Evolutionary conservation across 371 early-diverging fungal species (phyloP).

Genomic region (Mucor piriformis): DNA sequence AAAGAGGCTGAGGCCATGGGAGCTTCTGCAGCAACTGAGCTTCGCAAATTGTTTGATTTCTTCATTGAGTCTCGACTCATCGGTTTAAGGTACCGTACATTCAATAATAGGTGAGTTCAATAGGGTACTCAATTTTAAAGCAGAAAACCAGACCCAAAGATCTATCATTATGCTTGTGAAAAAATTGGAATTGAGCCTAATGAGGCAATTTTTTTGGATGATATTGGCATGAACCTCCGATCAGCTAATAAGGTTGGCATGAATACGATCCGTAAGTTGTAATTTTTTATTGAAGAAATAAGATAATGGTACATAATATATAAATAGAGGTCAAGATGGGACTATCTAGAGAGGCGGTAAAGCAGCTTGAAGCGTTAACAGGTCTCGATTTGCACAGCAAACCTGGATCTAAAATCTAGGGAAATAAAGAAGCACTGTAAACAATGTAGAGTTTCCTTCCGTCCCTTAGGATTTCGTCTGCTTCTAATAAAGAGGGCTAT

Average conservation of each 20-base stretch:
- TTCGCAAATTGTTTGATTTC: conserved; percentile 46
- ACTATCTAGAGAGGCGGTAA: conserved; percentile 59
- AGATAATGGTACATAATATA: conserved; percentile 14
- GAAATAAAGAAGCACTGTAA: conserved; percentile 20
- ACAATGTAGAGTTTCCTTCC: conserved; percentile 27
- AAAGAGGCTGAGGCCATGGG: conserved; percentile 43
- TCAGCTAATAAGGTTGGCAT: conserved; percentile 68
- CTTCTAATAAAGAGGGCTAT: conserved; percentile 22
- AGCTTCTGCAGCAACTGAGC: conserved; percentile 31
- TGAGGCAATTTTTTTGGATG: conserved; percentile 74
- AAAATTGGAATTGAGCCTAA: conserved; percentile 59
- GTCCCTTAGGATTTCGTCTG: conserved; percentile 25
- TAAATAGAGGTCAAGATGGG: conserved; percentile 60
- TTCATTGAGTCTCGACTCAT: conserved; percentile 50
- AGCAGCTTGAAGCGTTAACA: conserved; percentile 47
- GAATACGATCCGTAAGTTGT: conserved; percentile 61
- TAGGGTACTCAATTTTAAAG: neutral
- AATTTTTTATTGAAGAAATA: neutral
- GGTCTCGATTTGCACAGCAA: conserved; percentile 38
- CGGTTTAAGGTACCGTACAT: conserved; percentile 32
- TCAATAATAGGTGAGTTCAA: neutral
- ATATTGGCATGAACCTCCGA: conserved; percentile 76
- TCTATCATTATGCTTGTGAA: conserved; percentile 67
- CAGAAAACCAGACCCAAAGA: conserved; percentile 73
- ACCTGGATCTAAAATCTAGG: conserved; percentile 18